Evolutionary conservation across 352 stramenopile species (phyloP).

Genomic region (Pseudoperonospora humuli): DNA sequence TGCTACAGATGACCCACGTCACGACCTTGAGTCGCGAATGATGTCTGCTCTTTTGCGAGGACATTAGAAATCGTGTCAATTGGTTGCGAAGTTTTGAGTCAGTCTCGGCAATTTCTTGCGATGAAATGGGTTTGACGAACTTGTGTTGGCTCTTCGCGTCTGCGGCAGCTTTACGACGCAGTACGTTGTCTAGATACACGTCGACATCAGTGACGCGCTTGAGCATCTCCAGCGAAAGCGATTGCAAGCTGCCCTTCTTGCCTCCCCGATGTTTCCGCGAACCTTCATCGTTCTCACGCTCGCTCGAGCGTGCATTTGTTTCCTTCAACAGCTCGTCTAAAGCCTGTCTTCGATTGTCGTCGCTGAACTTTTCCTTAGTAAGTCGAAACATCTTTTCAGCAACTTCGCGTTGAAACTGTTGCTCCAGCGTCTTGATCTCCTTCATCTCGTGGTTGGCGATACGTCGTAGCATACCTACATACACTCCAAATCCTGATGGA

Average conservation of each 20-base stretch:
- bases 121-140: conserved; percentile 40
- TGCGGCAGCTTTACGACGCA: conserved; percentile 45
- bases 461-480: conserved; percentile 69
- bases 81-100: conserved; percentile 75
- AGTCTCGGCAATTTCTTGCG: conserved; percentile 61
- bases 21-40: conserved; percentile 79
- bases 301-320: conserved; percentile 15
- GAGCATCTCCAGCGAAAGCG: conserved; percentile 73
- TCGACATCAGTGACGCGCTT: conserved; percentile 75
- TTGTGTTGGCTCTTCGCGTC: conserved; percentile 24
- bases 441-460: conserved; percentile 72
- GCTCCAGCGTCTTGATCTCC: conserved; percentile 69
- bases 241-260: conserved; percentile 33
- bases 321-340: conserved; percentile 52
- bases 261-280: conserved; percentile 7
- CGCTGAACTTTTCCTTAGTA: conserved; percentile 80
- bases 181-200: conserved; percentile 76
- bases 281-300: conserved; percentile 8
- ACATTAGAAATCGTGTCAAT: conserved; percentile 62
- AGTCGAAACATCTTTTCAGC: conserved; percentile 74
- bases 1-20: conserved; percentile 78
- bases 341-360: conserved; percentile 67
- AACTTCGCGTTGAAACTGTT: conserved; percentile 76
- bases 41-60: conserved; percentile 67
- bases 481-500: conserved; percentile 55